Conservation (phyloP, 192 early-diverging fungal species). For the Glomus cerebriforme region DNA sequence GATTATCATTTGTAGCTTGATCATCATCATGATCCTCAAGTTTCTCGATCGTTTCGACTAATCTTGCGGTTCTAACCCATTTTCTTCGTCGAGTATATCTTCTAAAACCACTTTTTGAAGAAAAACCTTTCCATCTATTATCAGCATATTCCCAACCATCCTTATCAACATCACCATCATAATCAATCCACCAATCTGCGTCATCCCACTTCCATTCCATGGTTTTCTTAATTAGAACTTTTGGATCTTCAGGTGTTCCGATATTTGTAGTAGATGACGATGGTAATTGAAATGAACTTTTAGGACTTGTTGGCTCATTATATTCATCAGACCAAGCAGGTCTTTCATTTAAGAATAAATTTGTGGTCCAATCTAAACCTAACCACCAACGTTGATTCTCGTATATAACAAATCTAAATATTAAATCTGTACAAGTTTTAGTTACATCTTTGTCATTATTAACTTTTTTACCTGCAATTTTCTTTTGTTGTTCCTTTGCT, state of each 20-base stretch:
- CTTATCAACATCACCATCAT: slow-evolving; percentile 43
- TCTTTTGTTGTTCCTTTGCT: slow-evolving; percentile 45
- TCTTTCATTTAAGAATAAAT: slow-evolving; percentile 58
- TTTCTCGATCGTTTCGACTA: slow-evolving; percentile 43
- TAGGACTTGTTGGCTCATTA: slow-evolving; percentile 48
- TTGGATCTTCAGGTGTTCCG: slow-evolving; percentile 40
- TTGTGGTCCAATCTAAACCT: slow-evolving; percentile 58
- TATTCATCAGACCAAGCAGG: slow-evolving; percentile 57
- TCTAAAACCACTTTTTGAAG: slow-evolving; percentile 45
- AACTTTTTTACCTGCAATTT: slow-evolving; percentile 22
- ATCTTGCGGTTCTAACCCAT: slow-evolving; percentile 52
- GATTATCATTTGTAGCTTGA: not conserved
- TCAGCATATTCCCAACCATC: slow-evolving; percentile 62
- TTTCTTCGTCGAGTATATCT: slow-evolving; percentile 55
- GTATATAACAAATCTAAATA: slow-evolving; percentile 50
- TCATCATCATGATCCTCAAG: not conserved
- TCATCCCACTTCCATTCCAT: slow-evolving; percentile 57
- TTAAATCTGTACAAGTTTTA: slow-evolving; percentile 42
- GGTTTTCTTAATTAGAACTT: slow-evolving; percentile 45
- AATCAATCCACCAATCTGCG: slow-evolving; percentile 54
- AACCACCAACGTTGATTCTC: slow-evolving; percentile 64
- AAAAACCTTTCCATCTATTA: slow-evolving; percentile 55
- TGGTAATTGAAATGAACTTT: slow-evolving; percentile 52
- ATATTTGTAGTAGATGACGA: slow-evolving; percentile 37
- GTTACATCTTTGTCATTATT: slow-evolving; percentile 12